Evolutionary conservation across 495 filamentous ascomycete genomes (phyloP), one percentile per base, ranked within the genome.

Genomic region (Cetradonia linearis): DNA sequence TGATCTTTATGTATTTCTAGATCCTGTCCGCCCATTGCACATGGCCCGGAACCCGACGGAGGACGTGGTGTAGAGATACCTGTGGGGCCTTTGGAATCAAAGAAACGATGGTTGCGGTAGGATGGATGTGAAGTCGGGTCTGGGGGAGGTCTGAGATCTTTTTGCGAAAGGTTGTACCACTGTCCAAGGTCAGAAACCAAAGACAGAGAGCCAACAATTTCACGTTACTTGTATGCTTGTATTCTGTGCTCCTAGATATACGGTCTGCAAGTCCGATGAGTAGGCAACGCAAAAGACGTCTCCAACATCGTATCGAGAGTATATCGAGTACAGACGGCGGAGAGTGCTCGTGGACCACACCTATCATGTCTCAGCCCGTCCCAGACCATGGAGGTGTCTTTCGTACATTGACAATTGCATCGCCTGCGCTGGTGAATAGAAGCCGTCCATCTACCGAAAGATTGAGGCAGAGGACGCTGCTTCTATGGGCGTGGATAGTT

Each of bases 231-330:
- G 91, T 46, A 98, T 94, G 44, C 86, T 88, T 34, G 91, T 95
- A 64, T 96, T 96, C 69, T 97, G 94, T 11, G 89, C 88, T 42
- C 93, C 93, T 47, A 96, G 81, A 73, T 95, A 98, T 14, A 93
- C 81, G 0, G 87, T 95, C 66, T 92, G 77, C 63, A 87, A 76
- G 59, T 77, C 79, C 3, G 83, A 72, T 2, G 91, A 95, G 72
- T 94, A 96, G 4, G 84, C 86, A 52, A 96, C 82, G 61, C 89
- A 92, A 68, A 97, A 98, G 28, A 98, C 84, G 71, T 98, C 93
- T 52, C 93, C 93, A 33, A 96, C 90, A 68, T 97, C 94, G 71
- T 91, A 91, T 38, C 85, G 87, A 34, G 89, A 93, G 72, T 95
- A 94, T 61, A 98, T 89, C 36, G 91, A 87, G 73, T 91, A 95